Evolutionary conservation across 441 rosid species (phyloP), one percentile per base, ranked within the genome.

Genomic region (Viola pubescens): DNA sequence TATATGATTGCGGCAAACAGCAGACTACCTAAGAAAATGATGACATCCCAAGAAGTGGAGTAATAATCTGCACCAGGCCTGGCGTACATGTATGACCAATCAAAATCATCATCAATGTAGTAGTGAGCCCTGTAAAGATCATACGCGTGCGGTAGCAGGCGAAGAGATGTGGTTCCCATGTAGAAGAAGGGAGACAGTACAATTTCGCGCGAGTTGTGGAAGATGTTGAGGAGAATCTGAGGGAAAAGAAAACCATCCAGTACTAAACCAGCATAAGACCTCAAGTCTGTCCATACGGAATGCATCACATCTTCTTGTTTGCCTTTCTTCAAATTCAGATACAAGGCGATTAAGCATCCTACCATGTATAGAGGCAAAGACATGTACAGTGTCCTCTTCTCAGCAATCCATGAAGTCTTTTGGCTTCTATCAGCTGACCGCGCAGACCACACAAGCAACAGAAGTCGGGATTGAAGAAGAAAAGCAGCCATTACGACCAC

Each of bases 231-330:
- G 54, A 89, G 56, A 65, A 94, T 78, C 69, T 88, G 97, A 42
- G 97, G 98, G 51, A 89, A 73, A 62, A 88, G 82, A 82, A 84
- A 89, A n/a, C 82, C 82, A 37, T 92, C 97, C 50, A 86, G 77
- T 60, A 89, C 54, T 66, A 89, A 72, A 11, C 98, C 98, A 1
- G 80, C 88, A 12, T 84, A 89, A 47, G 92, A 83, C 70, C 73
- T 84, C 41, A 86, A 67, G 67, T 71, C 89, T 61, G 59, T 71
- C 96, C 82, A 92, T 55, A 67, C 69, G 47, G 68, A 70, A 54
- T 77, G 56, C 37, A 56, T 71, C 8, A 58, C 38, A 0, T 71
- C 56, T 0, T 62, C 71, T 16, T 60, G 59, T 60, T 59, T 69
- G 59, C 84, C 67, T 49, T 63, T 64, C 74, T 73, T 81, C 56